Base-by-base conservation (phyloP, 2,329 filamentous ascomycete genomes). In the Fusarium pilosicola region DNA sequence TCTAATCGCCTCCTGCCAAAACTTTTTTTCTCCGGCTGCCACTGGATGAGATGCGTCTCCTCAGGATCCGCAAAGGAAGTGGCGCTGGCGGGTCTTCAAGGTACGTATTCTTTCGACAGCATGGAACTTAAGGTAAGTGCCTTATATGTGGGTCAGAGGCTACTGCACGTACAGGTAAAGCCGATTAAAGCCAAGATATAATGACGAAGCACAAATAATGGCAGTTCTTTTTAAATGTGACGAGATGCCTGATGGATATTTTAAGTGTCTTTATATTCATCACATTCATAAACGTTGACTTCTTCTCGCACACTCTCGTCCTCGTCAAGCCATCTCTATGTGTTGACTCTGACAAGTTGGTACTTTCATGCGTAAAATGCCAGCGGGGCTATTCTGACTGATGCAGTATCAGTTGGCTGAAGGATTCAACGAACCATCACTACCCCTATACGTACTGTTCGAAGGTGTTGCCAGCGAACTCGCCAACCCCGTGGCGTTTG, bases 341-440 rank as follows among this genome's bases (percentile, higher is more conserved):
- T 42, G 28, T 42, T 36, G 26, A 45, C 46, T 15, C 54, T 41
- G 18, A 41, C 24, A 66, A 36, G 38, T 32, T 30, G 20, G 24
- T 57, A 32, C 32, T 17, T 61, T 65, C 26, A 66, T n/a, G 42
- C 41, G 39, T 49, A 62, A 54, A 42, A 60, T 30, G 56, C 45
- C 46, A 71, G 30, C 17, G 45, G 62, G 26, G 52, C 52, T 62
- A 59, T 48, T 59, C 61, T 70, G 20, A 59, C 48, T 46, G 51
- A 56, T n/a, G 45, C 51, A 42, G 38, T 62, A 59, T 65, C 69
- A 76, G 62, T 63, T 77, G 52, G 74, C 70, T 36, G 74, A 77
- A 51, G 71, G 59, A 55, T 74, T 73, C 41, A 73, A 46, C 6
- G 74, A 74, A 39, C 71, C 58, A 42, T 76, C 73, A 45, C 64